Evolutionary conservation across 2,329 filamentous ascomycete species (phyloP), one percentile per base, ranked within the genome.

Genomic region (Fusarium sp.): DNA sequence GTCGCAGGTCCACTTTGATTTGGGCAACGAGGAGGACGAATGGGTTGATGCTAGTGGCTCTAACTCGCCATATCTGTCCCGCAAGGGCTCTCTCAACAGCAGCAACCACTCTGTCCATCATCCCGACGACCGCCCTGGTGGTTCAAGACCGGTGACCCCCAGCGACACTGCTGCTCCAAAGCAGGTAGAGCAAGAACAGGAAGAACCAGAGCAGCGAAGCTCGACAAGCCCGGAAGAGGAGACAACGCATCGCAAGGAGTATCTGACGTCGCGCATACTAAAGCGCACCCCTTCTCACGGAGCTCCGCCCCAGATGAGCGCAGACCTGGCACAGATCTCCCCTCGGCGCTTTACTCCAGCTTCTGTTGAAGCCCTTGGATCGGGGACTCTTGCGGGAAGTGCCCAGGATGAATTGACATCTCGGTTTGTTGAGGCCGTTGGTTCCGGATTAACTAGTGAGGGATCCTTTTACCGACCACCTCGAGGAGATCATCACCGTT

Each of bases 41-140:
- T 90, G 88, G 88, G 86, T 90, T 41, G 88, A 91, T 77, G 87
- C 88, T 61, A 90, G 87, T 76, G 83, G 82, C 46, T 88, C 86
- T 57, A 88, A 87, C 51, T 89, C 87, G 13, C 88, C 88, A 6
- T 85, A 87, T 64, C 78, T 80, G 45, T 81, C 79, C 51, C 77
- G 79, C 56, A 81, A 81, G 67, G 77, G 82, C 25, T 87, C 85
- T 4, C 77, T 85, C 32, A 82, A 82, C 60, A 82, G 82, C 76
- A 84, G 82, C 67, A 82, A 79, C 20, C 83, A 83, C 54, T 83
- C 82, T 14, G 67, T 85, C 81, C 30, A 68, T 49, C 55, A 66
- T 39, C 66, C 66, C 41, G 66, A 68, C 76, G 81, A 27, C 83
- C 79, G 69, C 78, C 76, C 75, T 23, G 75, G 65, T 56, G 76